Evolutionary conservation across 805 yeast species (phyloP).

Genomic region (Metschnikowia drakensbergensis): DNA sequence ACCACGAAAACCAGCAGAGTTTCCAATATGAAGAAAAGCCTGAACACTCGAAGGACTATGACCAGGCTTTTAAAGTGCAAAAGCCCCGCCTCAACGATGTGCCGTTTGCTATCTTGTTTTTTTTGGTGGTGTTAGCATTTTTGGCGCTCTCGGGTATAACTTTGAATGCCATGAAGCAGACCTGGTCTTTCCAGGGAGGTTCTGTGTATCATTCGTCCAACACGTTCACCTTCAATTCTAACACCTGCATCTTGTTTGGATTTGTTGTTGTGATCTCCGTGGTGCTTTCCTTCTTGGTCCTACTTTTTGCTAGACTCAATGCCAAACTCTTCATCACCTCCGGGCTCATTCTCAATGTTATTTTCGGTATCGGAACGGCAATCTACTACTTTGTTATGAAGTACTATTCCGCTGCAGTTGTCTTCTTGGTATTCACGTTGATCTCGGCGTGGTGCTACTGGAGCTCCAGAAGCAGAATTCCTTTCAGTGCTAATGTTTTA

Average conservation of each 20-base stretch:
- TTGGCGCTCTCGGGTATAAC: conserved; percentile 66
- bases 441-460: conserved; percentile 69
- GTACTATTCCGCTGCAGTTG: conserved; percentile 79
- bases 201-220: conserved; percentile 54
- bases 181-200: conserved; percentile 54
- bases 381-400: conserved; percentile 64
- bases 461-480: conserved; percentile 66
- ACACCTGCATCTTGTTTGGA: conserved; percentile 66
- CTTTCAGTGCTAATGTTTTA: conserved; percentile 67
- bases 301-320: conserved; percentile 57
- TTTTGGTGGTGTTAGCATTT: conserved; percentile 55
- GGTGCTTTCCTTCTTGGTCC: conserved; percentile 52
- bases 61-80: conserved; percentile 63
- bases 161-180: conserved; percentile 56
- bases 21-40: conserved; percentile 31
- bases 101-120: conserved; percentile 57
- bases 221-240: conserved; percentile 67
- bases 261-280: conserved; percentile 61
- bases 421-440: conserved; percentile 61
- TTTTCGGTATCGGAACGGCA: conserved; percentile 70
- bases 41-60: conserved; percentile 42
- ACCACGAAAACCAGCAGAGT: conserved; percentile 27
- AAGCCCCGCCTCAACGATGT: conserved; percentile 67
- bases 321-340: conserved; percentile 66
- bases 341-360: conserved; percentile 63